phyloP scores from a whole-genome alignment of 2,329 filamentous ascomycete genomes.

The Calonectria pseudoreteaudii region DNA sequence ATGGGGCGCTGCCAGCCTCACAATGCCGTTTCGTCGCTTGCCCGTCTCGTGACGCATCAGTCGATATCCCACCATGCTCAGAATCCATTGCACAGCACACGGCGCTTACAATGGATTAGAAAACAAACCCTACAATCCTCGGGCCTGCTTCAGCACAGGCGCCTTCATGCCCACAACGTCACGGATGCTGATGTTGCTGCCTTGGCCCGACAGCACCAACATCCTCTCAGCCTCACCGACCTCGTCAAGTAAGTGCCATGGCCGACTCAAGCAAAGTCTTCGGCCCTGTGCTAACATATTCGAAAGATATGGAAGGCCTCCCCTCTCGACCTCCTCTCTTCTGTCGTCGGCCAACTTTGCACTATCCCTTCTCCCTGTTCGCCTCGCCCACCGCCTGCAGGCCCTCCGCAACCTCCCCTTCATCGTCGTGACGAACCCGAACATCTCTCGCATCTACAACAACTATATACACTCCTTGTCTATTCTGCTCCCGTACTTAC shows the following conservation, averaged over 20 bases:
- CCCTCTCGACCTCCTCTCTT: slow-evolving; percentile 82
- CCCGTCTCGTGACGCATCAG: slow-evolving; percentile 13
- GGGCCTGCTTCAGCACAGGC: slow-evolving; percentile 14
- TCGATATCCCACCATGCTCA: slow-evolving; percentile 8
- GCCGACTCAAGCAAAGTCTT: background rate
- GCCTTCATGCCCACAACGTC: slow-evolving; percentile 49
- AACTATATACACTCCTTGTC: slow-evolving; percentile 96
- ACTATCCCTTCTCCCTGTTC: slow-evolving; percentile 88
- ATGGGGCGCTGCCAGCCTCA: slow-evolving; percentile 36
- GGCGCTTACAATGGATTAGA: slow-evolving; percentile 14
- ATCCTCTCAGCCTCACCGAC: slow-evolving; percentile 86
- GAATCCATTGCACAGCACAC: background rate
- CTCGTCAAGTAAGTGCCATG: slow-evolving; percentile 79
- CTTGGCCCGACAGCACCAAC: slow-evolving; percentile 81
- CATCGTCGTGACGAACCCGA: slow-evolving; percentile 97
- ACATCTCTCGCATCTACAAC: slow-evolving; percentile 93
- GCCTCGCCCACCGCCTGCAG: slow-evolving; percentile 93
- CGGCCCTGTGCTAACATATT: background rate
- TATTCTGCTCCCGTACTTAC: slow-evolving; percentile 84
- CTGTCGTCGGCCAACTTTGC: slow-evolving; percentile 96
- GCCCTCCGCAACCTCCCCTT: slow-evolving; percentile 93
- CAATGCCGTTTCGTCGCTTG: slow-evolving; percentile 18
- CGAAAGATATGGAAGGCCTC: slow-evolving; percentile 79
- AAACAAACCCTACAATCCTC: too few species aligned
- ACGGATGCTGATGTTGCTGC: slow-evolving; percentile 82